Evolutionary conservation across 345 rosid genomes (phyloP).

Genomic region (Gossypioides kirkii): DNA sequence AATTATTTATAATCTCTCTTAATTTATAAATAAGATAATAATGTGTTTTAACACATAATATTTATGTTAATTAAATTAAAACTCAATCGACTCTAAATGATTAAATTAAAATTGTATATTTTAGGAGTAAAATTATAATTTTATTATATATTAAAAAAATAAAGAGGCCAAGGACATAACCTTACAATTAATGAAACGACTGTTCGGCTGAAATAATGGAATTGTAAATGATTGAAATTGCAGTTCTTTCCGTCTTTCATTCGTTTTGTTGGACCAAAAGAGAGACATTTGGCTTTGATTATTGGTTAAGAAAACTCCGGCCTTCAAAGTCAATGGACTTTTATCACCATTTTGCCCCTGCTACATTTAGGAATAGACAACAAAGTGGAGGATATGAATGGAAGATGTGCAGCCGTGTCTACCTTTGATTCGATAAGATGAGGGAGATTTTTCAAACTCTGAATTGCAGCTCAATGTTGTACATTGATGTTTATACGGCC

Average conservation of each 20-base stretch:
- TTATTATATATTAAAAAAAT: no score
- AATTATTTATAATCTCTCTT: accelerated
- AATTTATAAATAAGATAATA: no score
- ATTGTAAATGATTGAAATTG: background rate
- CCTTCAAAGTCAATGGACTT: background rate
- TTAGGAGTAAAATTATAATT: no score
- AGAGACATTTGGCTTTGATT: background rate
- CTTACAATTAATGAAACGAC: no score
- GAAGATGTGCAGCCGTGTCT: background rate
- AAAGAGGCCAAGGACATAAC: no score
- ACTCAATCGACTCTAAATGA: no score
- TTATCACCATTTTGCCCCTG: background rate
- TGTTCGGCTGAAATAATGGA: no score
- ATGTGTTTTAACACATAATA: accelerated
- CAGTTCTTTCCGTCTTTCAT: no score
- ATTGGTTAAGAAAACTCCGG: constrained; percentile 1
- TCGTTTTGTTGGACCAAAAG: background rate
- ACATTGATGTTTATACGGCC: background rate
- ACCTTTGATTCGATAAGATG: background rate
- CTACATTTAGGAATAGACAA: background rate
- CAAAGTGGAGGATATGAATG: background rate
- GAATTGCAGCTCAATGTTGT: background rate
- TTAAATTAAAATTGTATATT: no score
- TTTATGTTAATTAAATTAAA: no score
- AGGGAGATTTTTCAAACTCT: background rate